Base-by-base conservation (phyloP, 2,329 filamentous ascomycete species). In the Aspergillus nomiae region DNA sequence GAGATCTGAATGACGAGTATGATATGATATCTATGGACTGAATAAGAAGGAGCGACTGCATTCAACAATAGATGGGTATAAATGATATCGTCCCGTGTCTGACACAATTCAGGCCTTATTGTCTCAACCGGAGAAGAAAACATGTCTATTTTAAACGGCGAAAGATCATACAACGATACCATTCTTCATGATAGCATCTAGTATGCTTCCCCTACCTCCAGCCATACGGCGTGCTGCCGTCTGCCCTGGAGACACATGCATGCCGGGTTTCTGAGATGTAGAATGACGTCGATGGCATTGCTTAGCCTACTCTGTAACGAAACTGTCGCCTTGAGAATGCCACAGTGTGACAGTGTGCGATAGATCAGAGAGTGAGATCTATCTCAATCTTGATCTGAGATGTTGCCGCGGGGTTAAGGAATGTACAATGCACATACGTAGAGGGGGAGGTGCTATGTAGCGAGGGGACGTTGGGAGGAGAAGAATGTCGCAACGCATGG, bases 201-300 rank as follows among this genome's bases (percentile, higher is more conserved):
- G 56, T 45, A 36, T 46, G 34, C 46, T 51, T 56, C 38, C 58
- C 46, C 59, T 43, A 12, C 53, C 41, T 48, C 58, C 58, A 61
- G 63, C 58, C 65, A 61, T 66, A 57, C 56, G 38, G 46, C 56
- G 51, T 50, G 41, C 28, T 55, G 63, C 28, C 56, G 46, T 32
- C 51, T 57, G 43, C 56, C 36, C 34, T 55, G 46, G 45, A 59
- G 46, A 60, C 43, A 62, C 48, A 65, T 66, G 58, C 46, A 61
- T 65, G 48, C 26, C 43, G 32, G 14, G 14, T 26, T 56, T 34
- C 21, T 30, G 26, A 36, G 36, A 55, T 38, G 43, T 26, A 32
- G 30, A 56, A 55, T 67, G 61, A 67, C 61, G 65, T 67, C 61
- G 36, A 62, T 53, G 24, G 60, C 53, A 64, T 62, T 62, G 56